Base-by-base conservation (phyloP, 2,329 filamentous ascomycete species). In the Chaetomium sp. region DNA sequence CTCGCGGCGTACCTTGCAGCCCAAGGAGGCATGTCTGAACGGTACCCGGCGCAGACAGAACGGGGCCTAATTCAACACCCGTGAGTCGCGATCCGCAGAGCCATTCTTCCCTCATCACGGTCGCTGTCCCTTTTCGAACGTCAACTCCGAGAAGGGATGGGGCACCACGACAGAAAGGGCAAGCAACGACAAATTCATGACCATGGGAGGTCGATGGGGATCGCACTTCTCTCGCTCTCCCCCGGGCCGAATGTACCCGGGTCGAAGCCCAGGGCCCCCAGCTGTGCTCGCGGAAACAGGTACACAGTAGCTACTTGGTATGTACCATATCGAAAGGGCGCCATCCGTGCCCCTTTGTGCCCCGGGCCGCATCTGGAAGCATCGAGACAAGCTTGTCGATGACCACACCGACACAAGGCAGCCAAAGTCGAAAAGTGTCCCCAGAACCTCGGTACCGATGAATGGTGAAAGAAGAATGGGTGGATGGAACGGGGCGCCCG, bases 261-360 rank as follows among this genome's bases (percentile, higher is more conserved):
- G 49, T 35, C 19, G 31, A 54, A 56, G 31, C 50, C 54, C 58
- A 35, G 58, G 53, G 29, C 38, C 65, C 65, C 57, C 58, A 6
- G 57, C 21, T 53, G 57, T 60, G 69, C 64, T 67, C 68, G 62
- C 65, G 66, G 68, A 68, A 69, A 55, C 62, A 68, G 69, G 66
- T 69, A 70, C 69, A n/a, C n/a, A n/a, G n/a, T n/a, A n/a, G n/a
- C n/a, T n/a, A n/a, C n/a, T n/a, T n/a, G n/a, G n/a, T n/a, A n/a
- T n/a, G n/a, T n/a, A n/a, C n/a, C n/a, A n/a, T n/a, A n/a, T n/a
- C 68, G 68, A 70, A 68, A 65, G 60, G 56, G 59, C 58, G 63
- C 47, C 57, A 56, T 54, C 53, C 49, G 29, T n/a, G 31, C 3
- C 57, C 49, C 33, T 42, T 51, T 50, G 58, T 21, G 23, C 49